Base-by-base conservation (phyloP, 371 early-diverging fungal species). In the Apophysomyces variabilis region DNA sequence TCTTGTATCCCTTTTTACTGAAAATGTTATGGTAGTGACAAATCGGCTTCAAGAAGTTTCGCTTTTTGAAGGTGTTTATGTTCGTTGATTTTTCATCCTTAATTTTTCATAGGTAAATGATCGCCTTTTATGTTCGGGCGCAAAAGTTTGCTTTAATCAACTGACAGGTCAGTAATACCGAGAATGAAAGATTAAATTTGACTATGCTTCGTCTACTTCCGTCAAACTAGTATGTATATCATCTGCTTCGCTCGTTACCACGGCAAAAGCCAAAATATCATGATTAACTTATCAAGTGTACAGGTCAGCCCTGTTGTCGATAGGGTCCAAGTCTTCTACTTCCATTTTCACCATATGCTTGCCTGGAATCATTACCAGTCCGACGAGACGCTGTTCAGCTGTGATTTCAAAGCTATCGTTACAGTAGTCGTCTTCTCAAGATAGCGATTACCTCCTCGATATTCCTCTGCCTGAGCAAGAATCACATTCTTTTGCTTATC, bases 301-400 rank as follows among this genome's bases (percentile, higher is more conserved):
- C n/a, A 50, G 21, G 16, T 50, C 54, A 50, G 32, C 3, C 7
- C n/a, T 50, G 54, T 11, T 50, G 54, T 7, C 21, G 54, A 50
- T 21, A 21, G n/a, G 7, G 16, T 85, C 83, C 12, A 88, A 70
- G 66, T 88, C 85, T 77, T 93, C 92, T 18, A 89, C 82, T 68
- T 91, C 90, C 9, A 85, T 80, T 61, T 85, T 87, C 43, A 88
- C 85, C 8, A 94, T 68, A 68, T 93, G 94, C 59, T 88, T 83
- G 26, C 96, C 96, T 1, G 96, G 96, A 13, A 95, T 87, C 96
- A 95, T 93, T 69, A 94, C 85, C 63, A 94, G 76, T 6, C 93
- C 93, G 21, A 95, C 93, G 39, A 86, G 80, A 26, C 94, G 80
- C 70, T 85, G 72, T 60, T 86, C 89, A 62, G 75, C 90, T 91